Conservation (phyloP, 352 stramenopile genomes). For the Globisporangium takayamanum region DNA sequence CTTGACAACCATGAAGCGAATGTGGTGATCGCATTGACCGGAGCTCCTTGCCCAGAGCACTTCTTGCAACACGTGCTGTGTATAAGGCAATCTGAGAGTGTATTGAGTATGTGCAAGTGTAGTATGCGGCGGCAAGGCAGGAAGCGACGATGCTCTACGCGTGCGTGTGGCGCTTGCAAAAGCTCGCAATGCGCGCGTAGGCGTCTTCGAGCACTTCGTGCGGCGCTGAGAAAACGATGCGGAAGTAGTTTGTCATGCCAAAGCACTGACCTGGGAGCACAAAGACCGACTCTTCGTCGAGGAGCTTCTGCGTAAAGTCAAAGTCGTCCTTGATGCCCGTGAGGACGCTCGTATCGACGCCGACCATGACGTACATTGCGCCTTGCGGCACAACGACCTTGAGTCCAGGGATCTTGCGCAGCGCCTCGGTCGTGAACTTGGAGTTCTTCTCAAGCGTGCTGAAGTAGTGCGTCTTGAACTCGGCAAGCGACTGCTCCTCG, state of each 20-base stretch:
- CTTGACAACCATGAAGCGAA: too few relatives aligned
- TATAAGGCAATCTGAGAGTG: neutral
- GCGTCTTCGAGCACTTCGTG: conserved; percentile 58
- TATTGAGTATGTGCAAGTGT: too few relatives aligned
- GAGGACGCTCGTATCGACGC: conserved; percentile 60
- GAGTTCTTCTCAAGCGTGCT: conserved; percentile 82
- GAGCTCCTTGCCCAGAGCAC: too few relatives aligned
- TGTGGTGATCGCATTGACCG: too few relatives aligned
- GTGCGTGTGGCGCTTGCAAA: conserved; percentile 47
- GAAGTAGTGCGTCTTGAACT: conserved; percentile 86
- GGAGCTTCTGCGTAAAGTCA: conserved; percentile 90
- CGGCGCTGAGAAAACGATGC: conserved; percentile 64
- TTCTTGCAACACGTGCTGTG: neutral
- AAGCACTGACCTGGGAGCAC: conserved; percentile 88
- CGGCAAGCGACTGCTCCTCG: conserved; percentile 48
- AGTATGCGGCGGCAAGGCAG: too few relatives aligned
- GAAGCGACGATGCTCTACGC: neutral
- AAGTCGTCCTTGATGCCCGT: conserved; percentile 88
- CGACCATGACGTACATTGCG: conserved; percentile 94
- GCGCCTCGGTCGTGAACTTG: conserved; percentile 65
- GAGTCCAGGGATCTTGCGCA: conserved; percentile 80
- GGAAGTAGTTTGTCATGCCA: conserved; percentile 66
- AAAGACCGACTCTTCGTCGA: conserved; percentile 95
- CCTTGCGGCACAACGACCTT: conserved; percentile 87
- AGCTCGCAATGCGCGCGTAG: conserved; percentile 50